Evolutionary conservation across 2,329 filamentous ascomycete genomes (phyloP), one percentile per base, ranked within the genome.

Genomic region (Chaetomium globosum): DNA sequence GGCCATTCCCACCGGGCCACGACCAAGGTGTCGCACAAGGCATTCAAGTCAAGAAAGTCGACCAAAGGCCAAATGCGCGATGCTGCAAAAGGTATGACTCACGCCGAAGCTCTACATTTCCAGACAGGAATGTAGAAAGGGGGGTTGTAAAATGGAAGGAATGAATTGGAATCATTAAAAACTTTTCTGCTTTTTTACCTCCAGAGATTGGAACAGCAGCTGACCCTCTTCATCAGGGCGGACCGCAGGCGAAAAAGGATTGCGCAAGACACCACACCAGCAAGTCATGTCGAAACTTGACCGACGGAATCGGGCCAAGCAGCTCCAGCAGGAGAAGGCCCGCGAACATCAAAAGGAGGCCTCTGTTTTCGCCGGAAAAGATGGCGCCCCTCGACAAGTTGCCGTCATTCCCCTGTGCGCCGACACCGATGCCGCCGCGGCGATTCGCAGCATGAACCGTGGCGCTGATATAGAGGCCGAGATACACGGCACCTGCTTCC

Each of bases 221-320:
- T 68, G n/a, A 66, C 54, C 6, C 36, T 56, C 59, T 33, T 19
- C 43, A 65, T 46, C 68, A 95, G 92, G 93, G 75, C 95, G 95
- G 78, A 85, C 94, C 58, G 89, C 83, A 63, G 81, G 86, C 73
- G 91, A 96, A 75, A 87, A 84, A 73, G 89, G 89, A 67, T 82
- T 83, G 72, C 88, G 94, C 74, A 96, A 92, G 78, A 97, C 94
- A 19, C 92, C 92, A 63, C 92, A 97, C 77, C 95, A 99, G 77
- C 92, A 97, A 80, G 87, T 97, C 80, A 94, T 97, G 91, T 96
- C 93, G 65, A 99, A 98, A 80, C 86, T 99, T 77, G 93, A 97
- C 78, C 90, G 95, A 66, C 89, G 92, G 73, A 98, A 99, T 78
- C 92, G 96, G 81, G 91, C 92, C 72, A 94, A 94, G 78, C 95